Evolutionary conservation across 176 grass and related monocot species (phyloP), one percentile per base, ranked within the genome.

Genomic region (Thinopyrum elongatum): DNA sequence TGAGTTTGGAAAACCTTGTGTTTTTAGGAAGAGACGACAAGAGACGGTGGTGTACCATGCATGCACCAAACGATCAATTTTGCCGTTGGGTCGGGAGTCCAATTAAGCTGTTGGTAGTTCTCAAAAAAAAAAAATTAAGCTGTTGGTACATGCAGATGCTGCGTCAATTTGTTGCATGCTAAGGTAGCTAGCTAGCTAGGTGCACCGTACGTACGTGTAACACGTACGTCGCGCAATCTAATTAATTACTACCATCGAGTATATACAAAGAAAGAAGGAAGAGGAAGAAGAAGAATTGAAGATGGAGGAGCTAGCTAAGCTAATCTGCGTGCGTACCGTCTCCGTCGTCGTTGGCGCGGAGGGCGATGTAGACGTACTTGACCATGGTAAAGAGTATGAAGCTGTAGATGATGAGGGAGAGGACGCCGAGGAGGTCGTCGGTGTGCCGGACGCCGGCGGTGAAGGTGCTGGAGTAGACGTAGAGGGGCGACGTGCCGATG

Each of bases 381-480:
- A 90, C 65, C 36, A 92, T 84, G 47, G 93, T 83, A 69, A 94
- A 77, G 81, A 94, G 93, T 67, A 87, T 53, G 76, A 94, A 82
- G 80, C 84, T 90, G 87, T 92, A 94, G 77, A 94, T 76, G 77
- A 94, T 79, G 72, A 94, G 90, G 46, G 87, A 94, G n/a, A 94
- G 93, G 22, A 90, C 93, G 19, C 93, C 93, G 1, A 94, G 82
- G 68, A 94, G 80, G 82, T 94, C 93, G 81, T 92, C 82, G n/a
- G 41, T 53, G 74, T 92, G 61, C 0, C 38, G 27, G 59, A 94
- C 63, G 55, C 90, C 93, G 30, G 44, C 23, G 63, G 90, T 68
- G 82, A 94, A 94, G 75, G 93, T 94, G 90, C 84, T 94, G 2
- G 87, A 87, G 90, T 90, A 94, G 2, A 94, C 93, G 77, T 94